Conservation (phyloP, 495 filamentous ascomycete species). For the Aspergillus wentii region DNA sequence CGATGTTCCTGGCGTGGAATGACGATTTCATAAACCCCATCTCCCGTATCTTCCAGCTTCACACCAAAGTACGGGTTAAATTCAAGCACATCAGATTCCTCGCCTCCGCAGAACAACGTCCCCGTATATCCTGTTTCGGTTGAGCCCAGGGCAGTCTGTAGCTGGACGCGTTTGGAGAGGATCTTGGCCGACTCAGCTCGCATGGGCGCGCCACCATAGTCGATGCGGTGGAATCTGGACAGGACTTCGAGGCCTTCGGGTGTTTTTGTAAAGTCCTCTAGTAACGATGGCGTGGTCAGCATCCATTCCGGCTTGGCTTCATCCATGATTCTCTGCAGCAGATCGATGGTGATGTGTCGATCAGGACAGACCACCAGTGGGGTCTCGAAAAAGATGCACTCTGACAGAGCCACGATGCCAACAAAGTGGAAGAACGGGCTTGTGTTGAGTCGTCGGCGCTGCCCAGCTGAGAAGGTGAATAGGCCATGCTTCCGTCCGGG, state of each 20-base stretch:
- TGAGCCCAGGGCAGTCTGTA: slow-evolving; percentile 4
- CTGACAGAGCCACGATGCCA: slow-evolving; percentile 4
- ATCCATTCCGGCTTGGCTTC: slow-evolving; percentile 1
- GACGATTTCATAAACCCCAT: slow-evolving; percentile 9
- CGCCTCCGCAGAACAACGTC: slow-evolving; percentile 24
- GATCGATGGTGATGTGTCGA: slow-evolving; percentile 3
- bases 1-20: neutral
- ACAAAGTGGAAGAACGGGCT: slow-evolving; percentile 10
- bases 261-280: slow-evolving; percentile 2
- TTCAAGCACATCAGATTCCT: no score
- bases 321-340: slow-evolving; percentile 3
- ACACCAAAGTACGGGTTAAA: slow-evolving; percentile 38
- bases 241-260: neutral
- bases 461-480: neutral
- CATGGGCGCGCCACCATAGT: slow-evolving; percentile 3
- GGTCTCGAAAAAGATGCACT: slow-evolving; percentile 7
- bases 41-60: slow-evolving; percentile 27
- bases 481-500: neutral
- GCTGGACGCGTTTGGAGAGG: neutral
- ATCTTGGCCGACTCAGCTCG: neutral
- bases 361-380: slow-evolving; percentile 10
- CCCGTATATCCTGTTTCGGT: slow-evolving; percentile 3
- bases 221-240: neutral
- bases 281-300: neutral
- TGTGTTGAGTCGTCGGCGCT: slow-evolving; percentile 14